A percentile compares a stretch with the other conserved stretches of the same genome.
Evolutionary conservation across 768 basidiomycete genomes (phyloP).

Genomic region (Erythrobasidium yunnanense): DNA sequence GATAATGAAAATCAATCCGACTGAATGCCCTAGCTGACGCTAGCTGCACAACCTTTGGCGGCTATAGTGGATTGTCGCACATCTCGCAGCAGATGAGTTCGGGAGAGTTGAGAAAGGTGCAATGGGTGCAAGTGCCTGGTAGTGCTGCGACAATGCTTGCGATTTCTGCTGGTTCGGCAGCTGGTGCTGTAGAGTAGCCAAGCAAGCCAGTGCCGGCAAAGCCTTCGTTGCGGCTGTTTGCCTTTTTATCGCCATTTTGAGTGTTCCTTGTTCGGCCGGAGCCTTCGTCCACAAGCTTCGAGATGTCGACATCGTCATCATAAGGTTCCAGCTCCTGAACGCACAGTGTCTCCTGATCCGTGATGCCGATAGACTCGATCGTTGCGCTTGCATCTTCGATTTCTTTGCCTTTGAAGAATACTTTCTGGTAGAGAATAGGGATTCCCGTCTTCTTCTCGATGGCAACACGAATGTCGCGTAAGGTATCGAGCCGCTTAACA

Average conservation of each 20-base stretch:
- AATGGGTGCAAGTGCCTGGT: not conserved
- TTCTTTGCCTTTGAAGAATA: conserved; percentile 12
- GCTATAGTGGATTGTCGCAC: not conserved
- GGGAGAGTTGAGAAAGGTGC: not conserved
- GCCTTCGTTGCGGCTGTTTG: conserved; percentile 1
- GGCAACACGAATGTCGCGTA: conserved; percentile 1
- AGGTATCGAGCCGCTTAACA: not conserved
- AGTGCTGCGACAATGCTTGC: not conserved
- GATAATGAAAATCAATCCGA: too few species aligned
- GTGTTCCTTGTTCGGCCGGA: not conserved
- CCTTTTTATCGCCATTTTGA: not conserved
- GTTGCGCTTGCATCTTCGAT: conserved; percentile 12
- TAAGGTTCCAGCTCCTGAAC: not conserved
- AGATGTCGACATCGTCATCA: not conserved
- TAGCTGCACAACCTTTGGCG: not conserved
- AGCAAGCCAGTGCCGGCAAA: conserved; percentile 6
- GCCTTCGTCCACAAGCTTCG: not conserved
- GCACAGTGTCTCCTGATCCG: not conserved
- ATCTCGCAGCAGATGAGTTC: not conserved
- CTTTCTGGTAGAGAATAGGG: conserved; percentile 1
- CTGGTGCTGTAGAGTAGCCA: not conserved
- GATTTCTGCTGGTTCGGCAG: not conserved
- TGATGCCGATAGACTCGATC: conserved; percentile 15
- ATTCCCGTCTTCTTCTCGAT: not conserved
- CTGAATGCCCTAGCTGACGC: too few species aligned